Evolutionary conservation across 495 filamentous ascomycete species (phyloP), one percentile per base, ranked within the genome.

Genomic region (Penicillium canescens): DNA sequence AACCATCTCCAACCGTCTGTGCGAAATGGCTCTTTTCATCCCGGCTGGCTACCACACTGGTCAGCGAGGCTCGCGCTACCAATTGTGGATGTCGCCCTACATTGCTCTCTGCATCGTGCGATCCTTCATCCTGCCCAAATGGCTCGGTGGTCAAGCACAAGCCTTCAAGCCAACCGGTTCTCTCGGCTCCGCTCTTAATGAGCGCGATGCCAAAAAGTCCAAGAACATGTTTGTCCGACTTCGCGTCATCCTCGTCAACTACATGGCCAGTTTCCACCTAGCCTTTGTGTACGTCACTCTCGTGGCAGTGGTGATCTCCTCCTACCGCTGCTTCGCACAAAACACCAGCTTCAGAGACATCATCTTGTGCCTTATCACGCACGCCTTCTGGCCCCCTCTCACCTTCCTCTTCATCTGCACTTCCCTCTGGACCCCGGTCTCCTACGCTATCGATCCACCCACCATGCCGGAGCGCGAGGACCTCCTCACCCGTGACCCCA

Each of bases 81-180:
- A 73, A 45, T 60, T 76, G 24, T 79, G 75, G 75, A 77, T 79
- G 72, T 65, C 68, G 4, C 73, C 75, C 6, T 78, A 78, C 41
- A 66, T 74, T 18, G 73, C 74, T 9, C 59, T 71, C n/a, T 72
- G 62, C 43, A 63, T 79, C 42, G 42, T 76, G 16, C 74, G 73
- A 8, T 60, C 72, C 1, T 79, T 77, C 64, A 43, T 78, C 42
- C 71, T 78, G 1, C 75, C 75, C 28, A 68, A 52, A 14, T 77
- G 75, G 74, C 66, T 71, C 4, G 68, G 68, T 14, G 68, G 68
- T 33, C 63, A 69, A 33, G 57, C 68, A 46, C 68, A 71, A 42
- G 68, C 68, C 28, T 71, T 71, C 61, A 71, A 71, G 47, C 68
- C 68, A 1, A 71, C 68, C 7, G 68, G 68, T 24, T 71, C 68